Conservation (phyloP, 305 asterid genomes). For the Rubia occidens region DNA sequence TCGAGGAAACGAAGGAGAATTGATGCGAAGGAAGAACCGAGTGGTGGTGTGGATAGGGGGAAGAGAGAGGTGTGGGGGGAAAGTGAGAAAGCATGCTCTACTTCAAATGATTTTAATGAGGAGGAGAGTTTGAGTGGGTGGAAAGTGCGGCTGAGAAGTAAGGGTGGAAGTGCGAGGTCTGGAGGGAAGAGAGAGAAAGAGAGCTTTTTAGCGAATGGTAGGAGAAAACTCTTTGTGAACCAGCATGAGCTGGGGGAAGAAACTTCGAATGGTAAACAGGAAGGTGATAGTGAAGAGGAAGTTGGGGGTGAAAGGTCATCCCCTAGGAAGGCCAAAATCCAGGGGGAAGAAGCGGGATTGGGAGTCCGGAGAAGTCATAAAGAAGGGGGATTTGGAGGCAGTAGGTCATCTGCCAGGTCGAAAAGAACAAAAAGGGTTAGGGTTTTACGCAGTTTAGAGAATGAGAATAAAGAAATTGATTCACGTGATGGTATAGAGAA, state of each 20-base stretch:
- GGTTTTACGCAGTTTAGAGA: conserved; percentile 37
- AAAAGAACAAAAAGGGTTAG: conserved; percentile 54
- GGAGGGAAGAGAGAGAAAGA: conserved; percentile 27
- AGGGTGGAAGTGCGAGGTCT: conserved; percentile 27
- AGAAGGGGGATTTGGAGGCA: conserved; percentile 26
- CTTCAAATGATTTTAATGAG: conserved; percentile 40
- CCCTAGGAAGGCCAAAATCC: conserved; percentile 52
- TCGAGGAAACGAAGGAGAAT: conserved; percentile 57
- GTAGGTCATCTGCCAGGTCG: conserved; percentile 51
- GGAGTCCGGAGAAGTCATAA: conserved; percentile 26
- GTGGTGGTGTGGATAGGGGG: conserved; percentile 26
- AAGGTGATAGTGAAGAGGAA: conserved; percentile 26
- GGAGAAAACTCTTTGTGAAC: conserved; percentile 54
- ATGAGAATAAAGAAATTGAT: conserved; percentile 35
- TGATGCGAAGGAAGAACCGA: conserved; percentile 23
- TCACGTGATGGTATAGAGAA: conserved; percentile 30
- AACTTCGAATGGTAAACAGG: conserved; percentile 21
- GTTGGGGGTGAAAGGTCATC: conserved; percentile 34
- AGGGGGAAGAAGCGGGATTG: conserved; percentile 30
- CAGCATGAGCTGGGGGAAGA: conserved; percentile 30
- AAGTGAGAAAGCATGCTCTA: conserved; percentile 31
- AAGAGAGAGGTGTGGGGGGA: conserved; percentile 32
- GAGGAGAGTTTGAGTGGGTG: conserved; percentile 42
- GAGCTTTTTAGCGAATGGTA: conserved; percentile 38
- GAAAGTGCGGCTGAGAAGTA: conserved; percentile 62